These are phyloP conservation scores for Juglanconis sp. DNA, from an alignment of 2,329 filamentous ascomycete species.

Conservation along the genomic window DNA sequence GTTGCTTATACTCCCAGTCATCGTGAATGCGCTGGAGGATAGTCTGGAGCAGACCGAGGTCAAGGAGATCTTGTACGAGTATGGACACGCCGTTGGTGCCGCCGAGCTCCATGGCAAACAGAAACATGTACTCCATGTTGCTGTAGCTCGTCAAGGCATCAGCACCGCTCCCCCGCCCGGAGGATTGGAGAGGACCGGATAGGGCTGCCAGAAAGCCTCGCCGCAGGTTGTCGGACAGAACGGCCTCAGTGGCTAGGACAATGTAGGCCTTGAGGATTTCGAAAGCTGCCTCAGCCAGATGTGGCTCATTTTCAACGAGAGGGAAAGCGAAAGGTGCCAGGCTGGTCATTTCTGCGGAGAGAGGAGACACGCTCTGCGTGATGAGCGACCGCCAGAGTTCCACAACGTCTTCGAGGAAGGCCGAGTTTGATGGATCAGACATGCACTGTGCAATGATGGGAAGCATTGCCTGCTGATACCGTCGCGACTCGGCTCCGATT, in stretches of 20 bases:
- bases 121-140: constrained; percentile 64
- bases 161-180: constrained; percentile 8
- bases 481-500: constrained; percentile 72
- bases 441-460: constrained; percentile 60
- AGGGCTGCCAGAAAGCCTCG: constrained; percentile 48
- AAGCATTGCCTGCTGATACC: constrained; percentile 76
- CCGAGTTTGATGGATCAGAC: constrained; percentile 47
- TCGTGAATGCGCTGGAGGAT: constrained; percentile 66
- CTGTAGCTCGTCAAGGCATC: constrained; percentile 43
- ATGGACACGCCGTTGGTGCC: constrained; percentile 58
- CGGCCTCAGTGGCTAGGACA: constrained; percentile 64
- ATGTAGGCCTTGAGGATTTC: constrained; percentile 69
- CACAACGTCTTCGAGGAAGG: constrained; percentile 87
- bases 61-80: constrained; percentile 64
- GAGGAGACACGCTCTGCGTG: constrained; percentile 59
- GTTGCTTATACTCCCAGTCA: constrained; percentile 72
- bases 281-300: constrained; percentile 60
- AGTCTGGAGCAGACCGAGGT: constrained; percentile 58
- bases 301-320: constrained; percentile 63
- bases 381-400: constrained; percentile 83
- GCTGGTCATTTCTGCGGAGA: constrained; percentile 58
- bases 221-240: constrained; percentile 55
- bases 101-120: constrained; percentile 59
- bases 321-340: constrained; percentile 63
- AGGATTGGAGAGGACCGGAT: constrained; percentile 24